A percentile compares a stretch with the other conserved stretches of the same genome.
phyloP scores from a whole-genome alignment of 2,329 filamentous ascomycete genomes.

The Claviceps sorghi region DNA sequence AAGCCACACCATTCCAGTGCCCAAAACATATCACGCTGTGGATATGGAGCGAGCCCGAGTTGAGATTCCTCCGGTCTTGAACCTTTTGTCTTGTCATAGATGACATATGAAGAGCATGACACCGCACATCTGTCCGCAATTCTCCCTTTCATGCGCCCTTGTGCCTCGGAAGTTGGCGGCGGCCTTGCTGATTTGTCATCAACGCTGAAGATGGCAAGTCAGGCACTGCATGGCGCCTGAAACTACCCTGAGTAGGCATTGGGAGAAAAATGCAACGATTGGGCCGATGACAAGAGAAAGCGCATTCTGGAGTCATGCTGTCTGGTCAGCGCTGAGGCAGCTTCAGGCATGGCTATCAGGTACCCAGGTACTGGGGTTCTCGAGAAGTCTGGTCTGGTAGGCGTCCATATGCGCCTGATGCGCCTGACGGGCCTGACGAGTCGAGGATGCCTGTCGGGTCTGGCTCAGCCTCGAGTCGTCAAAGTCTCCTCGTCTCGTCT shows the following conservation, averaged over 20 bases:
- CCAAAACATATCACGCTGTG: not conserved
- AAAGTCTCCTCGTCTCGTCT: too few species aligned
- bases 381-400: too few species aligned
- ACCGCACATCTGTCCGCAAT: not conserved
- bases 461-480: too few species aligned
- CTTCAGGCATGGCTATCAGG: not conserved
- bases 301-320: not conserved
- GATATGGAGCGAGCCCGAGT: not conserved
- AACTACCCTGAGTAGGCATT: not conserved
- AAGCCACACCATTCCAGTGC: not conserved
- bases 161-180: not conserved
- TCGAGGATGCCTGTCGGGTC: not conserved
- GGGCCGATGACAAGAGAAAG: too few species aligned
- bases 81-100: not conserved
- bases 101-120: not conserved
- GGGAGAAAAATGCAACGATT: not conserved
- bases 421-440: not conserved
- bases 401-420: not conserved
- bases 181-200: slow-evolving; percentile 1
- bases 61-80: not conserved
- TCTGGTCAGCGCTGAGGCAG: not conserved
- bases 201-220: not conserved
- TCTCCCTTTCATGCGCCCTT: not conserved
- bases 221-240: slow-evolving; percentile 1
- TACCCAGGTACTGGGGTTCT: too few species aligned